Base-by-base conservation (phyloP, 768 basidiomycete genomes). In the Goffeauzyma gilvescens region DNA sequence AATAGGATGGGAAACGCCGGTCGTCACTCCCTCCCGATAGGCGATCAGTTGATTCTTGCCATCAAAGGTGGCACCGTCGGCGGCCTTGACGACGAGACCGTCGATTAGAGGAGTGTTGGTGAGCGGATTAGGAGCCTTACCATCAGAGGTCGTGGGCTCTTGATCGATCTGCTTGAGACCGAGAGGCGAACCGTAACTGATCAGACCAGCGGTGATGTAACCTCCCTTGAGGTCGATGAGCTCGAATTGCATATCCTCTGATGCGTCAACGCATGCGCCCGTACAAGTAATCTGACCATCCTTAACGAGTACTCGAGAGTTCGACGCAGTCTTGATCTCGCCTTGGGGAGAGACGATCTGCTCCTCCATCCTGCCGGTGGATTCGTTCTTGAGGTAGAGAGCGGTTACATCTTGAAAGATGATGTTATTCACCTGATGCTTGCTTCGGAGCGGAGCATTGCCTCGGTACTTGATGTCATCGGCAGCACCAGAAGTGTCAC, bases 21-120 rank as follows among this genome's bases (percentile, higher is more conserved):
- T 71, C 2, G 81, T 81, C 2, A 87, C 78, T 3, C 84, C 83
- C 6, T 69, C 63, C 15, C 74, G 73, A 54, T 82, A 80, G 0
- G 83, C 80, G 30, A 80, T 52, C 28, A 42, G 38, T 31, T 49
- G 33, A 28, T 26, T 36, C 26, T 79, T 72, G 14, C 75, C 72
- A 2, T 68, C 69, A 53, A 79, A 83, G 45, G 72, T 71, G 24
- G 81, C 68, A 0, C 84, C 83, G 55, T 87, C 83, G 4, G 71
- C 71, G 7, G 79, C 84, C 25, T 69, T 69, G 18, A 75, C 65
- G 3, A 80, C 43, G 6, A 61, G 20, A 22, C 62, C 64, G 13
- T 57, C 55, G 22, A 50, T 3, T 51, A 53, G 77, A 57, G 13
- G 48, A 1, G 73, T 46, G 8, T 35, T 41, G 6, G 41, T 30